Percentiles rank a stretch among this genome's conserved stretches.
Evolutionary conservation across 768 basidiomycete species (phyloP).

Genomic region (Tulasnella sp.): DNA sequence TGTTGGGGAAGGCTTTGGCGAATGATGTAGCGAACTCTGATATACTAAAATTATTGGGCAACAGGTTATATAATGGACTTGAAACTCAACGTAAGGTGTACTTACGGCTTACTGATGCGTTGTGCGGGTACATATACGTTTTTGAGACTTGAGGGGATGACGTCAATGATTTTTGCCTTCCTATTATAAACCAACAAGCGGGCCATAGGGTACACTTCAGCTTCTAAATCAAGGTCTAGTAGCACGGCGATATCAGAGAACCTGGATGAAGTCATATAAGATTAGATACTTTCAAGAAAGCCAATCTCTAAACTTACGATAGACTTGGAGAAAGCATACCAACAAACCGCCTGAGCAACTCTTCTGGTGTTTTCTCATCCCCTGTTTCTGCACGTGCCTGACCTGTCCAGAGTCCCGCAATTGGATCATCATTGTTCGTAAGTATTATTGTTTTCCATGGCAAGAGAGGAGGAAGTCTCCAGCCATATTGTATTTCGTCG

Average conservation of each 20-base stretch:
- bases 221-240: constrained; percentile 70
- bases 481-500: constrained; percentile 52
- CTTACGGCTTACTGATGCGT: constrained; percentile 50
- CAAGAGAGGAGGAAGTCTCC: constrained; percentile 55
- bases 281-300: neutral
- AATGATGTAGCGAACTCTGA: constrained; percentile 47
- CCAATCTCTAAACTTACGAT: constrained; percentile 40
- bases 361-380: constrained; percentile 54
- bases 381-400: constrained; percentile 31
- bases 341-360: constrained; percentile 61
- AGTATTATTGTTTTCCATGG: constrained; percentile 90
- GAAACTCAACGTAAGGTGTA: constrained; percentile 21
- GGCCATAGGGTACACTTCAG: constrained; percentile 79
- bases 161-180: constrained; percentile 79
- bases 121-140: constrained; percentile 69
- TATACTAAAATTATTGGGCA: constrained; percentile 30
- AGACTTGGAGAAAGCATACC: constrained; percentile 59
- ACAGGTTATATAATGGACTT: constrained; percentile 12
- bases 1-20: constrained; percentile 42
- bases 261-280: constrained; percentile 27
- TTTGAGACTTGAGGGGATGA: constrained; percentile 63
- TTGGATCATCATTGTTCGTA: constrained; percentile 50
- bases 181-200: constrained; percentile 85
- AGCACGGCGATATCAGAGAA: constrained; percentile 67
- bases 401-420: constrained; percentile 38